phyloP scores from a whole-genome alignment of 73 alveolate species.

The Uronychia binucleata region DNA sequence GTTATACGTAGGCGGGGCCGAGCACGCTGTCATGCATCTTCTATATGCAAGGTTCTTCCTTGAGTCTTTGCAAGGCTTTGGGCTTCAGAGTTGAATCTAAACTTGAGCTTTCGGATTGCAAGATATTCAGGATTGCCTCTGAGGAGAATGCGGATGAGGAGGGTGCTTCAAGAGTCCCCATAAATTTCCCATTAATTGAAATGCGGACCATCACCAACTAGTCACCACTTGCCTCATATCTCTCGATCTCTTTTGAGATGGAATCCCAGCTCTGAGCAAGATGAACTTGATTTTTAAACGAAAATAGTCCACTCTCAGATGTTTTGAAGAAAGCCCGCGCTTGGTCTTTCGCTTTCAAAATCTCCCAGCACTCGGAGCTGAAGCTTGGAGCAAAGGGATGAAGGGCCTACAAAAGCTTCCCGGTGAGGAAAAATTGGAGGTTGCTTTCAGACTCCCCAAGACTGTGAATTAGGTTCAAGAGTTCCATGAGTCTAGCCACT shows the following conservation, averaged over 20 bases:
- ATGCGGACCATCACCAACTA: not conserved
- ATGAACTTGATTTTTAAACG: not conserved
- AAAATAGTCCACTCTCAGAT: no score
- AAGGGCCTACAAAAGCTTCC: not conserved
- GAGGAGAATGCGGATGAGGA: not conserved
- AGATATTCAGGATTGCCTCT: not conserved
- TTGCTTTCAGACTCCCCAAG: not conserved
- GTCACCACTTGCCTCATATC: not conserved
- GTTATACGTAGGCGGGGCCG: constrained; percentile 80
- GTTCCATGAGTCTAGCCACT: constrained; percentile 69
- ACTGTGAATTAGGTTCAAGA: constrained; percentile 18
- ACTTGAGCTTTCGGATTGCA: not conserved
- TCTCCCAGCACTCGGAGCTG: not conserved
- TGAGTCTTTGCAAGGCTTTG: no score
- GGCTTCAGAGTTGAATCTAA: not conserved
- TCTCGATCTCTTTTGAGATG: not conserved
- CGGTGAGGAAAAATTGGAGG: not conserved
- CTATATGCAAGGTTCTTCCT: constrained; percentile 79
- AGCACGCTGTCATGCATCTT: constrained; percentile 80
- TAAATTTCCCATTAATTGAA: constrained; percentile 5
- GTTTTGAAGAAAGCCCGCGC: not conserved
- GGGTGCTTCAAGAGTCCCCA: constrained; percentile 15
- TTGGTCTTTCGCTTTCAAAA: not conserved
- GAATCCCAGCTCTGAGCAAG: constrained; percentile 7
- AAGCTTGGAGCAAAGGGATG: not conserved